Percentiles rank a stretch among this genome's conserved stretches.
Evolutionary conservation across 1,284 basidiomycete genomes (phyloP).

Genomic region (Cutaneotrichosporon sp.): DNA sequence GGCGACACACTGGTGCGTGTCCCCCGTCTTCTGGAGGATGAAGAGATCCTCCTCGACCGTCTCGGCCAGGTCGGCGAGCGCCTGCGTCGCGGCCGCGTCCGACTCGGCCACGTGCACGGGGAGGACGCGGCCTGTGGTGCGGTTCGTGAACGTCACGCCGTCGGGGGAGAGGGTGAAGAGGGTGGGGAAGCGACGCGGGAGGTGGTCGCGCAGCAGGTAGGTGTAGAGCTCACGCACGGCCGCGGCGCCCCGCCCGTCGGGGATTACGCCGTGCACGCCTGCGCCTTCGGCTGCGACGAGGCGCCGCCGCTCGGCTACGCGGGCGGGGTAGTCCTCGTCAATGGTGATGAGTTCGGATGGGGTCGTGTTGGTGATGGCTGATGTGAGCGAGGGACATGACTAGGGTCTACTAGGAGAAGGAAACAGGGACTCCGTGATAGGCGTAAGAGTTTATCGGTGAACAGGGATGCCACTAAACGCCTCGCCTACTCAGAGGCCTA

Average conservation of each 20-base stretch:
- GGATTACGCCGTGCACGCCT: conserved; percentile 11
- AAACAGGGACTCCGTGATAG: too few species aligned
- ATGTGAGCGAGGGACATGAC: too few species aligned
- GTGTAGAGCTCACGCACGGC: conserved; percentile 11
- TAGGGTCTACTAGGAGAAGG: too few species aligned
- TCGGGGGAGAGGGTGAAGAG: conserved; percentile 5
- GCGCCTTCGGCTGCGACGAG: not conserved
- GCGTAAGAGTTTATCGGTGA: too few species aligned
- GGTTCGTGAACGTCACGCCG: conserved; percentile 2
- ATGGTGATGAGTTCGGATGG: conserved; percentile 13
- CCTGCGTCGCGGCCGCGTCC: not conserved
- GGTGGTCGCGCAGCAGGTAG: conserved; percentile 3
- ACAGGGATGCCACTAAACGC: too few species aligned
- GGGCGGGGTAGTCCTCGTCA: conserved; percentile 7
- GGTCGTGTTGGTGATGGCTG: not conserved
- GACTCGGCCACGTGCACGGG: not conserved
- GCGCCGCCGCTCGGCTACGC: conserved; percentile 4
- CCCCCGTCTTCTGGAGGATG: conserved; percentile 4
- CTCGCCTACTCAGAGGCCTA: too few species aligned
- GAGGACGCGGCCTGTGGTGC: not conserved
- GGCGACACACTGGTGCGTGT: conserved; percentile 12
- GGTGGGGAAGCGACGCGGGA: conserved; percentile 9
- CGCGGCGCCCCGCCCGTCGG: conserved; percentile 5
- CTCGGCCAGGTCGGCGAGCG: conserved; percentile 6
- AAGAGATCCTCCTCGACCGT: conserved; percentile 19